These are phyloP conservation scores for Picea sitchensis DNA, from an alignment of 75 land plant genomes.

Conservation along the genomic window DNA sequence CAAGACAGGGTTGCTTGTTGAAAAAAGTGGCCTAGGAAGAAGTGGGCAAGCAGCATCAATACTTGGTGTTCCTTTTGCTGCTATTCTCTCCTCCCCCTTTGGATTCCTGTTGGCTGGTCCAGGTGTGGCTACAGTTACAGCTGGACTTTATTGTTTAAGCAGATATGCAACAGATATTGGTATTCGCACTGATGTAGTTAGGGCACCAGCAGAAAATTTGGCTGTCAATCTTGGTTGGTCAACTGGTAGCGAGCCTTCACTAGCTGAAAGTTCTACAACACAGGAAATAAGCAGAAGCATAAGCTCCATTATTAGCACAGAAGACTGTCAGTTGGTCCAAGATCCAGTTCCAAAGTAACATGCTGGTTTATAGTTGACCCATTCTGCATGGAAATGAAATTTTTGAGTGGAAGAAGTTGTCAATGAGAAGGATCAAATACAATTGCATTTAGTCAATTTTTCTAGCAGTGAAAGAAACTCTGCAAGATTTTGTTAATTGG, in stretches of 20 bases:
- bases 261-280: neutral
- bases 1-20: conserved; percentile 82
- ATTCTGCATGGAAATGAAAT: neutral
- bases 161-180: conserved; percentile 81
- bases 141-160: conserved; percentile 71
- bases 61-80: conserved; percentile 80
- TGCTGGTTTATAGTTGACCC: neutral
- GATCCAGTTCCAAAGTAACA: neutral
- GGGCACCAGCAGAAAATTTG: conserved; percentile 74
- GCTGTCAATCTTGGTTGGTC: conserved; percentile 28
- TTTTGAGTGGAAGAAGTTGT: neutral
- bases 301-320: conserved; percentile 7
- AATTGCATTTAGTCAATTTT: neutral
- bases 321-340: neutral
- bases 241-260: neutral
- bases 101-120: conserved; percentile 58
- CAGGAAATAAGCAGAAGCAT: neutral
- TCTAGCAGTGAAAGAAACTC: neutral
- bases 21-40: conserved; percentile 55
- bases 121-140: conserved; percentile 61
- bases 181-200: conserved; percentile 59
- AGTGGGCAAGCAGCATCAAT: conserved; percentile 85
- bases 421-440: neutral
- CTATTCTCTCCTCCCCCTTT: conserved; percentile 74
- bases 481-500: too few species aligned